Base-by-base conservation (phyloP, 1,139 yeast genomes). In the Starmera stellimalicola region DNA sequence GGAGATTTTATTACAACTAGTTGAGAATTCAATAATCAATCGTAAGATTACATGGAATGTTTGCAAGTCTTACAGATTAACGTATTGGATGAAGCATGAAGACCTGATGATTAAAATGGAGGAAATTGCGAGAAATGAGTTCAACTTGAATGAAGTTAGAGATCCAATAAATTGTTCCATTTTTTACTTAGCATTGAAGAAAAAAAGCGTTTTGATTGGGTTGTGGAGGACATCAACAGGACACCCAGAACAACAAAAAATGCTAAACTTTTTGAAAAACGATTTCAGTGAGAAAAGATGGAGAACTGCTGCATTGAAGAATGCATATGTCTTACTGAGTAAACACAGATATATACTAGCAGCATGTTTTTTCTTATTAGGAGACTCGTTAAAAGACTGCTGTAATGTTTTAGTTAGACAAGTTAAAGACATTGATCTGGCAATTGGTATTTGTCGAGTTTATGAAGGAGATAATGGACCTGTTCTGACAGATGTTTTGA, bases 321-420 rank as follows among this genome's bases (percentile, higher is more conserved):
- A 91, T 58, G 98, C 98, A 0, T 91, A 74, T 62, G 97, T 87
- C 0, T 60, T 91, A 29, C 57, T 91, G 41, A 87, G 97, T 37
- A 84, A 85, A 50, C 98, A 87, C 53, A 63, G 97, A 29, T 84
- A 70, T 50, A 58, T 72, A 50, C 94, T 88, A 55, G 94, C 97
- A 0, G 96, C 97, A 0, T 77, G 81, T 23, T 88, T 91, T 53
- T 91, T 91, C 56, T 58, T 91, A 26, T 63, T 91, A n/a, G 95
- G 82, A 0, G 91, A 70, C 36, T 65, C 85, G 1, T 58, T 84
- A 15, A 70, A 70, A 36, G 98, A 91, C 55, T 77, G 88, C 36
- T 80, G 83, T 28, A 75, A 70, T 50, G 88, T 85, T 1, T 51
- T 91, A 26, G 69, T 81, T 17, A 72, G 65, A 34, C 80, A 85